Base-by-base conservation (phyloP, 2,329 filamentous ascomycete genomes). In the Fusarium udum region DNA sequence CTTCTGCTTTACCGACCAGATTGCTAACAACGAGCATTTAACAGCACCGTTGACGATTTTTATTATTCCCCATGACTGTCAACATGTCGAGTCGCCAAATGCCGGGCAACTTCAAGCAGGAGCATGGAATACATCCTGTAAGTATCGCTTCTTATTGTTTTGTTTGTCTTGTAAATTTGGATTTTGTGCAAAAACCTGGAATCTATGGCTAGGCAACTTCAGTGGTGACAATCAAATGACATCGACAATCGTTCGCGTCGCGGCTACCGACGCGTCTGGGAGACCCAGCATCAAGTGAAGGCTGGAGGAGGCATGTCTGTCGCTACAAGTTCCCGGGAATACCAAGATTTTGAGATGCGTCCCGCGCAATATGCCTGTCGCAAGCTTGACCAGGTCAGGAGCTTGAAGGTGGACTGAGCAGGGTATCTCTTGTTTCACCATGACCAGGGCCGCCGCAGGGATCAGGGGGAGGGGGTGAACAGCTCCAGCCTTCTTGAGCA, bases 381-480 rank as follows among this genome's bases (percentile, higher is more conserved):
- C 84, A 85, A 84, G 81, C 82, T 80, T 84, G 81, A 75, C 83
- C 79, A 77, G 80, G 82, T 80, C 80, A 81, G 81, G 82, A 83
- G 48, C 81, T 82, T 78, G 79, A 73, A 77, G 69, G 78, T 78
- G 80, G 84, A 82, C 84, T 84, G 85, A 84, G 76, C 85, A 87
- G 83, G 86, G 84, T 83, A 81, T 74, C 76, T 82, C 79, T 80
- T 84, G 87, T 88, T 88, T 88, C 87, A 88, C 84, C 82, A 77
- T 78, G 81, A 80, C 82, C 80, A 79, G 84, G 83, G 80, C 77
- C 72, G 75, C 78, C 76, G 77, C 79, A 78, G 73, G 64, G 61
- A 61, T 73, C 70, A 77, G 66, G 77, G 77, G 77, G 70, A 70
- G 72, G 69, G 69, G 69, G 76, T 64, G 62, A 43, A 31, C 16